These are phyloP conservation scores for Brassica carinata DNA, from an alignment of 345 rosid genomes.

Conservation along the genomic window DNA sequence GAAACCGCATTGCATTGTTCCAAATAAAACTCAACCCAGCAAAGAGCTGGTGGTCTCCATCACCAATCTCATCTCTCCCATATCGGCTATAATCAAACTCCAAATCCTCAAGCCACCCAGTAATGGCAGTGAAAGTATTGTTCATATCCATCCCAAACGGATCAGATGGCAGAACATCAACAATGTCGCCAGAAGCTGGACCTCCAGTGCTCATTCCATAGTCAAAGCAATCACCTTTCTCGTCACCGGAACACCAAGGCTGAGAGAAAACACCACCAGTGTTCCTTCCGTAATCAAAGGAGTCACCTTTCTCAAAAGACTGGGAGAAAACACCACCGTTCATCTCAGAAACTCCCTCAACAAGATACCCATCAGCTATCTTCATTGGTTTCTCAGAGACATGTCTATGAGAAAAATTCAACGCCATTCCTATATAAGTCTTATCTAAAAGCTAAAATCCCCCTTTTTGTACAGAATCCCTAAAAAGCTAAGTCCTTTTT, in stretches of 20 bases:
- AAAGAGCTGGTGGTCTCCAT: slow-evolving; percentile 62
- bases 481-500: not conserved
- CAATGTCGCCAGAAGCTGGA: slow-evolving; percentile 66
- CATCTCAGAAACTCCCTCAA: slow-evolving; percentile 50
- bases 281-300: not conserved
- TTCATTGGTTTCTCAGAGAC: slow-evolving; percentile 75
- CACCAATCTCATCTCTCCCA: slow-evolving; percentile 41
- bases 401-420: slow-evolving; percentile 84
- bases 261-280: slow-evolving; percentile 38
- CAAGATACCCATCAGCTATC: slow-evolving; percentile 33
- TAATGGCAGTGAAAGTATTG: slow-evolving; percentile 74
- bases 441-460: slow-evolving; percentile 21
- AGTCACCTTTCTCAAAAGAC: not conserved
- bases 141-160: slow-evolving; percentile 86
- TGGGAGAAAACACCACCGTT: slow-evolving; percentile 36
- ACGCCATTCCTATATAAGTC: slow-evolving; percentile 55
- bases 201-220: slow-evolving; percentile 59
- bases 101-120: slow-evolving; percentile 89
- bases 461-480: slow-evolving; percentile 32
- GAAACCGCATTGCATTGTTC: slow-evolving; percentile 78
- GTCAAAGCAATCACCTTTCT: slow-evolving; percentile 61
- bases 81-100: slow-evolving; percentile 59
- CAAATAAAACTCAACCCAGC: slow-evolving; percentile 78
- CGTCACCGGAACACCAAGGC: not conserved
- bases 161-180: slow-evolving; percentile 90